Evolutionary conservation across 345 rosid genomes (phyloP), one percentile per base, ranked within the genome.

Genomic region (Eucalyptus regnans): DNA sequence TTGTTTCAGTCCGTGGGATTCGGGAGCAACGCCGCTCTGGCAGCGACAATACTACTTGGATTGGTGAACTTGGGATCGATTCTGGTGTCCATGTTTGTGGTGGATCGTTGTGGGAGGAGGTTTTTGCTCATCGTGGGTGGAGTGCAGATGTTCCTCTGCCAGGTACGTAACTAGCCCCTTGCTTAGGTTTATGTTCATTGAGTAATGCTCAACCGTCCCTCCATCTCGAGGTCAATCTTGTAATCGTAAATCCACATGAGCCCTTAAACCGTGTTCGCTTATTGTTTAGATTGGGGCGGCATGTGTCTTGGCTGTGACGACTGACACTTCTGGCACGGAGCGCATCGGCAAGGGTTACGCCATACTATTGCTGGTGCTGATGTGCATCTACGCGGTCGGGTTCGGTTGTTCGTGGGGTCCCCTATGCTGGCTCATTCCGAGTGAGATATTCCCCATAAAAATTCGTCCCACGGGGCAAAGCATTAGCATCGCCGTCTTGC

Each of bases 361-460:
- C 14, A 50, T 91, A 41, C 25, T 90, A 22, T 89, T 93, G 31
- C 91, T 95, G 12, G 87, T 90, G 50, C 86, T 94, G n/a, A 92
- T 92, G 93, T 91, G 95, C 92, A 13, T 93, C 29, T 95, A 93
- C 51, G 95, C 93, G 16, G 93, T 93, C 48, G 97, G 96, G 17
- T 95, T 94, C 85, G 96, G 94, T 2, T 94, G 92, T 94, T 94
- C 96, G 7, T 95, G 96, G 96, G 97, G 95, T 12, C 96, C 96
- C 17, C 90, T 95, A 8, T 83, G 91, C 76, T 91, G 94, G 95
- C 93, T 95, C 81, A 91, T 95, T 83, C 93, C 96, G 5, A 92
- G 94, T 60, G 97, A 95, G 89, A 95, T 94, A 43, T 93, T 93
- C 86, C 95, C 96, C 1, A 90, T 94, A 50, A 91, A 93, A 86